These are phyloP conservation scores for Cytospora schulzeri DNA, from an alignment of 2,329 filamentous ascomycete genomes.

Conservation along the genomic window DNA sequence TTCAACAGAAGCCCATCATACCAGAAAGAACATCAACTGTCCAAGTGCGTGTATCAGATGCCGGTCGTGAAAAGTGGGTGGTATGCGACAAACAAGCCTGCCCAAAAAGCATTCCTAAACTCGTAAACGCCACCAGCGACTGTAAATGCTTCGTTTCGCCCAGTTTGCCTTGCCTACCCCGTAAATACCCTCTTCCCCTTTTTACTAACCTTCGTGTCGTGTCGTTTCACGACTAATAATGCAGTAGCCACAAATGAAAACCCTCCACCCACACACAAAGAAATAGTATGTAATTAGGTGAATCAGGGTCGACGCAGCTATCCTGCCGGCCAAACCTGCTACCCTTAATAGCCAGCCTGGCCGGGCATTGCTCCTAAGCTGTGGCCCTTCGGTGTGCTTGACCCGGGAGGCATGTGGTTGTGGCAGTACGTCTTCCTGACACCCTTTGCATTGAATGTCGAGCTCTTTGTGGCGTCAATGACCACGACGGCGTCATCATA, in stretches of 20 bases:
- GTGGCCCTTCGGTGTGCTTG: conserved; percentile 46
- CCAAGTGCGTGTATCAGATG: neutral
- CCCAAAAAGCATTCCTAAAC: neutral
- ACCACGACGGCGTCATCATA: conserved; percentile 64
- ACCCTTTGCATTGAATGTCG: conserved; percentile 44
- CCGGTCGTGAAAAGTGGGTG: neutral
- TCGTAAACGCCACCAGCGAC: conserved; percentile 12
- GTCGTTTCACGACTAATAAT: neutral
- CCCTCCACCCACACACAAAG: neutral
- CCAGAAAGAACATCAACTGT: conserved; percentile 7
- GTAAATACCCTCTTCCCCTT: no score
- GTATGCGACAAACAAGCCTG: neutral
- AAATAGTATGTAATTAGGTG: neutral
- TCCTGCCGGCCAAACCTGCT: no score
- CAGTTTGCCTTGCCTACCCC: conserved; percentile 5
- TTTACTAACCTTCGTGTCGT: neutral
- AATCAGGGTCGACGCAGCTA: neutral
- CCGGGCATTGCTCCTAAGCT: conserved; percentile 57
- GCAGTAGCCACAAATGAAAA: neutral
- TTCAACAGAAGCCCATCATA: neutral
- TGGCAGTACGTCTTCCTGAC: conserved; percentile 60
- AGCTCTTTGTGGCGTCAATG: conserved; percentile 65
- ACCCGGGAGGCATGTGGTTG: conserved; percentile 56
- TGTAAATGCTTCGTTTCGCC: conserved; percentile 13
- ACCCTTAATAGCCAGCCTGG: conserved; percentile 52